Evolutionary conservation across 257 asterid genomes (phyloP).

Genomic region (Solanum ahanhuiri): DNA sequence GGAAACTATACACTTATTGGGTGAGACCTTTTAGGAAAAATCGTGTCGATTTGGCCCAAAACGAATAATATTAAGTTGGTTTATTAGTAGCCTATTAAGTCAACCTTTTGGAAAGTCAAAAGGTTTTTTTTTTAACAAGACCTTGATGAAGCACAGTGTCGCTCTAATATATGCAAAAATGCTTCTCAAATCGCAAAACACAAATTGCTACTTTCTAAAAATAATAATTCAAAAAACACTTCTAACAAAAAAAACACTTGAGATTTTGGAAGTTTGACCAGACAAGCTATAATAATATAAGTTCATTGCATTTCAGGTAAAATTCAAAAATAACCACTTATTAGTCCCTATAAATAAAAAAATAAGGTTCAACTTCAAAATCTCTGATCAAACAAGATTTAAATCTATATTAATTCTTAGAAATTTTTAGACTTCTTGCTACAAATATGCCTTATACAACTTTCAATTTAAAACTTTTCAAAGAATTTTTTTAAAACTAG

Average conservation of each 20-base stretch:
- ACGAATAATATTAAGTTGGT: neutral
- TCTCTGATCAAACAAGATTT: neutral
- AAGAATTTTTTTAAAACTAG: no score
- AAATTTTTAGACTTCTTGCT: neutral
- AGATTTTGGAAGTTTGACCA: neutral
- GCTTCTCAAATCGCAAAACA: neutral
- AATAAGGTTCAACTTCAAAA: neutral
- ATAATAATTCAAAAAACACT: neutral
- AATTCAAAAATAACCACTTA: neutral
- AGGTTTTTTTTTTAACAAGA: neutral
- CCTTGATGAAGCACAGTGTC: neutral
- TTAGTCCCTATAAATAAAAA: neutral
- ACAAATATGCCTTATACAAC: neutral
- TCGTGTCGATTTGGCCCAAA: neutral
- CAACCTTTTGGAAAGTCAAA: neutral
- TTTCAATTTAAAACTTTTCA: neutral
- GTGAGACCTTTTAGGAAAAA: neutral
- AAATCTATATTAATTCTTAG: neutral
- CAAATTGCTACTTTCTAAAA: neutral
- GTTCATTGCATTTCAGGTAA: neutral
- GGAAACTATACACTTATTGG: neutral
- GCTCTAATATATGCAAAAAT: neutral
- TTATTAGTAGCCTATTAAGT: neutral
- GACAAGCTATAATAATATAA: neutral
- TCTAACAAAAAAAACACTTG: neutral